Evolutionary conservation across 257 asterid species (phyloP), one percentile per base, ranked within the genome.

Genomic region (Penstemon barbatus): DNA sequence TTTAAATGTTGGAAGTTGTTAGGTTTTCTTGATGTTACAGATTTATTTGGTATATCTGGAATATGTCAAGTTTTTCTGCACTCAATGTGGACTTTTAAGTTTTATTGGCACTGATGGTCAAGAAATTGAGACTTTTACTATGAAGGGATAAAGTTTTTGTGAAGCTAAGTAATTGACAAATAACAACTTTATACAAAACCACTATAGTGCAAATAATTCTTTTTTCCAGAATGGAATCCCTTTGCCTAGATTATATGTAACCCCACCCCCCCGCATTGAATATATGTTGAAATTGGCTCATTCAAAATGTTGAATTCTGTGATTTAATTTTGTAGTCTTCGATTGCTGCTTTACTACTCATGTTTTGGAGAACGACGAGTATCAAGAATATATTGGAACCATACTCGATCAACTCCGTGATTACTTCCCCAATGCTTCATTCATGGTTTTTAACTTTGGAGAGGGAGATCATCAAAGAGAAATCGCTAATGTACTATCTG

Each of bases 311-410:
- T 25, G 38, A 25, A 37, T 67, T 75, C 50, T 57, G 41, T 69
- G 69, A 25, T 57, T 15, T 15, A 15, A 15, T 15, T 64, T 63
- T 81, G 84, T 71, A 90, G 97, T 90, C 39, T 90, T 87, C 33
- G 86, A 86, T 73, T 81, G 89, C 81, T 82, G 97, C 79, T 87
- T 87, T 56, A 73, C 89, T 42, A 58, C 78, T 39, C 71, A 82
- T 74, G 73, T 52, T 15, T 15, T 70, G 66, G 81, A 79, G 44
- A 80, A 75, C 7, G 70, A 69, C 4, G 82, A 81, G 69, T 85
- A 79, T 57, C 76, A 70, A 62, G 78, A 39, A 39, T 78, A 82
- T 43, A 78, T 81, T 18, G 77, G 77, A 41, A 75, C 76, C 15
- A 52, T 83, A n/a, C 62, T 87, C 69, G 75, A 77, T 44, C 82